Conservation (phyloP, 257 asterid genomes). For the Solanum medicagineum region DNA sequence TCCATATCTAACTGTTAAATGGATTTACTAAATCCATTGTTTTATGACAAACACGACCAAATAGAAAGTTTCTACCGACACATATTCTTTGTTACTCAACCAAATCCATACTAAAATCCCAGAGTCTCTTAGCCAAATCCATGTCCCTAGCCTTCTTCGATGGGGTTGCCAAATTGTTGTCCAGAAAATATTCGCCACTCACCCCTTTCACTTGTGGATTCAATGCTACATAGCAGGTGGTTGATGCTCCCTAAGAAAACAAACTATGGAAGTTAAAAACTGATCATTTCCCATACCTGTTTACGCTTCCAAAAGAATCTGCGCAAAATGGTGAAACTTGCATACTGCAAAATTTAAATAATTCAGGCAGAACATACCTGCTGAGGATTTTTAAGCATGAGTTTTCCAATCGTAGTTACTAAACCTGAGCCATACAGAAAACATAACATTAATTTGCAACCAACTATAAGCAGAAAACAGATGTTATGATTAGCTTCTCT, state of each 20-base stretch:
- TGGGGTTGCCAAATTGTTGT: slow-evolving; percentile 47
- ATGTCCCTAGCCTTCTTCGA: slow-evolving; percentile 22
- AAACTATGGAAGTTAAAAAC: background rate
- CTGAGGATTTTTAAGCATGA: slow-evolving; percentile 37
- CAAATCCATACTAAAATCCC: slow-evolving; percentile 62
- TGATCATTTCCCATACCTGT: background rate
- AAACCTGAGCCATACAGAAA: slow-evolving; percentile 28
- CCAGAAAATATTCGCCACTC: slow-evolving; percentile 47
- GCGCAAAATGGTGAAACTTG: background rate
- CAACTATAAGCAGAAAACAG: background rate
- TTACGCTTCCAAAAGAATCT: background rate
- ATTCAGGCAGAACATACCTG: slow-evolving; percentile 26
- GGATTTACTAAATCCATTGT: background rate
- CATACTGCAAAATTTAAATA: background rate
- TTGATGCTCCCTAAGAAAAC: slow-evolving; percentile 59
- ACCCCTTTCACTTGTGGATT: slow-evolving; percentile 54
- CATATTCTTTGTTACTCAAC: slow-evolving; percentile 1
- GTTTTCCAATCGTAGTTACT: slow-evolving; percentile 22
- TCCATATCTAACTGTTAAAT: background rate
- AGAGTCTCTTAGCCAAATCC: slow-evolving; percentile 51
- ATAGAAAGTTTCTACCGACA: background rate
- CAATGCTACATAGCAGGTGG: slow-evolving; percentile 64
- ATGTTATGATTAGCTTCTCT: background rate
- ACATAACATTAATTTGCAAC: background rate
- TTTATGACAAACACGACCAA: background rate